phyloP scores from a whole-genome alignment of 1,284 basidiomycete genomes.

The Volvariella surrecta region DNA sequence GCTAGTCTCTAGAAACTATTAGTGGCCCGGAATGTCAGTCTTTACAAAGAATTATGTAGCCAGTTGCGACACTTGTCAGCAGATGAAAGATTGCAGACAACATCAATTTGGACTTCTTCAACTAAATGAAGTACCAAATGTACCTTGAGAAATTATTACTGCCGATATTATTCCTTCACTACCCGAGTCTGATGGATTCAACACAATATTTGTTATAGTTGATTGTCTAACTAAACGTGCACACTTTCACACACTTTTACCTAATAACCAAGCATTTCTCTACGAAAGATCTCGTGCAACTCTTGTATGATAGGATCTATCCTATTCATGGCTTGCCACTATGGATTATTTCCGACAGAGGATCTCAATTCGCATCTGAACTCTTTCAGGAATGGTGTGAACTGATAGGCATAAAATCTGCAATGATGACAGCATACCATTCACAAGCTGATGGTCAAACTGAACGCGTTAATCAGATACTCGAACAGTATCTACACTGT shows the following conservation, averaged over 20 bases:
- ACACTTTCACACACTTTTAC: slow-evolving; percentile 19
- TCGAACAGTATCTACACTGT: slow-evolving; percentile 22
- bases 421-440: neutral
- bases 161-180: slow-evolving; percentile 12
- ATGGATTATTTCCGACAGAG: neutral
- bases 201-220: slow-evolving; percentile 28
- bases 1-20: no score
- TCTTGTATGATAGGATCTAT: neutral
- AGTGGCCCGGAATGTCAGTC: no score
- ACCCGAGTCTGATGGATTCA: slow-evolving; percentile 21
- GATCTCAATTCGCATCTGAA: neutral
- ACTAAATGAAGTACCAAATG: no score
- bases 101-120: no score
- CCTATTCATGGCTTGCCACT: neutral
- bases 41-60: no score
- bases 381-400: neutral
- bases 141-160: no score
- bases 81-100: no score
- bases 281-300: neutral
- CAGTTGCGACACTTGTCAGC: no score
- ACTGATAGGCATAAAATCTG: neutral
- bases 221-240: slow-evolving; percentile 24
- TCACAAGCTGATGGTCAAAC: slow-evolving; percentile 15
- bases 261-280: slow-evolving; percentile 11
- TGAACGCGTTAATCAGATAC: slow-evolving; percentile 25